Conservation (phyloP, 1,284 basidiomycete genomes). For the Malassezia yamatoensis region DNA sequence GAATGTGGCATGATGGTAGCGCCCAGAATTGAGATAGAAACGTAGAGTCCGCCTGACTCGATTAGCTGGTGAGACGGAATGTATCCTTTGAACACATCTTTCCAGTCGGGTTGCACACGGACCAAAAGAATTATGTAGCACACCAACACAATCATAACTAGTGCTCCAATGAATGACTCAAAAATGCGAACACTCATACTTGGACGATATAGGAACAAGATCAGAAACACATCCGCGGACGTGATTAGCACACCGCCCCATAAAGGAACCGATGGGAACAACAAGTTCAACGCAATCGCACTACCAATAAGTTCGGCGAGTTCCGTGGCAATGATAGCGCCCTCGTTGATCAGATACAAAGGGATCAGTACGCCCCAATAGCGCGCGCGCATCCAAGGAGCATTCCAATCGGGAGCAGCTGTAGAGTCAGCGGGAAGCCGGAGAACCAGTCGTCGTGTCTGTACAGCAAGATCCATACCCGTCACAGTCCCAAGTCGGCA, state of each 20-base stretch:
- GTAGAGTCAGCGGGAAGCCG: slow-evolving; percentile 1
- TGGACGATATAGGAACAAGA: slow-evolving; percentile 51
- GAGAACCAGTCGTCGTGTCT: slow-evolving; percentile 33
- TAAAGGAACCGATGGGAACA: slow-evolving; percentile 62
- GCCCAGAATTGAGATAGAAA: slow-evolving; percentile 58
- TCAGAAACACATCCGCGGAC: slow-evolving; percentile 68
- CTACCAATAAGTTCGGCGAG: slow-evolving; percentile 63
- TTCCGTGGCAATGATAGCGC: slow-evolving; percentile 60
- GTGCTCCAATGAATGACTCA: slow-evolving; percentile 60
- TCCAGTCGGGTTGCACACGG: slow-evolving; percentile 66
- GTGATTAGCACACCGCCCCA: slow-evolving; percentile 60
- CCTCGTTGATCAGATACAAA: slow-evolving; percentile 57
- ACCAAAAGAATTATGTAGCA: slow-evolving; percentile 73
- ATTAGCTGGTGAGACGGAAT: slow-evolving; percentile 63
- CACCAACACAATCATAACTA: slow-evolving; percentile 52
- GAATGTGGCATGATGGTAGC: slow-evolving; percentile 70
- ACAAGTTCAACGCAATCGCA: slow-evolving; percentile 65
- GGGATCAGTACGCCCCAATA: slow-evolving; percentile 48
- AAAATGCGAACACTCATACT: slow-evolving; percentile 51
- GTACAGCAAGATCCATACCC: slow-evolving; percentile 39
- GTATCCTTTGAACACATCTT: slow-evolving; percentile 69
- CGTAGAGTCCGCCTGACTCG: slow-evolving; percentile 59
- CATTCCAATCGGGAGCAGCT: slow-evolving; percentile 53
- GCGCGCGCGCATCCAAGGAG: slow-evolving; percentile 51
- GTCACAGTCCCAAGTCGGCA: slow-evolving; percentile 54